Base-by-base conservation (phyloP, 2,329 filamentous ascomycete species). In the Penicillium sclerotiorum region DNA sequence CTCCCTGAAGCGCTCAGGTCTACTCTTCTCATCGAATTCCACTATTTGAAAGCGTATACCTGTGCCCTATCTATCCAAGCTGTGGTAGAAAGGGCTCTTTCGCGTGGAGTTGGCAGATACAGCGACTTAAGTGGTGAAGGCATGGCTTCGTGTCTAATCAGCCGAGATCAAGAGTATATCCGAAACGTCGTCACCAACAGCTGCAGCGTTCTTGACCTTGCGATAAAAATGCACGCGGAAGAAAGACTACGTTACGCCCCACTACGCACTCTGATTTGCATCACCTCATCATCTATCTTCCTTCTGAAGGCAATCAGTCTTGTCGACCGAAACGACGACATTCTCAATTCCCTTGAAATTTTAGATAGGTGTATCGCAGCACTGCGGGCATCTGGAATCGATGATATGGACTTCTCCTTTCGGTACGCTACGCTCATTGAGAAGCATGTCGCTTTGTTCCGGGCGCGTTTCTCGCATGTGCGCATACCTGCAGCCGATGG, bases 351-450 rank as follows among this genome's bases (percentile, higher is more conserved):
- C 3, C 40, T 43, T n/a, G 12, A 13, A 4, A 30, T 30, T 3
- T 17, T 43, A 11, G n/a, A 43, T 32, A 8, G n/a, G 5, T 43
- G 25, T 2, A 32, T 43, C 12, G 23, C 8, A 9, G 40, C 40
- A 33, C 21, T 43, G 17, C 5, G 28, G 15, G 2, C 22, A 21
- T 43, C 40, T 13, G 40, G 25, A 8, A 43, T 43, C 6, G 40
- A 28, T 32, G 40, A 43, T 33, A 43, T 43, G 40, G 40, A 43
- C 11, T 43, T 43, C 12, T 43, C 40, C 12, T 25, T 43, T 18
- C 40, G 40, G 28, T 43, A 43, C 21, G 40, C 40, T 8, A 43
- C 40, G 2, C 27, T 43, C 1, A 43, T 43, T 5, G 40, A 43
- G 40, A 43, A 43, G 6, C 40, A 43, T 21, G 40, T 43, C 15